These are phyloP conservation scores for Gaertneriomyces semiglobifer DNA, from an alignment of 192 early-diverging fungal species.

Conservation along the genomic window DNA sequence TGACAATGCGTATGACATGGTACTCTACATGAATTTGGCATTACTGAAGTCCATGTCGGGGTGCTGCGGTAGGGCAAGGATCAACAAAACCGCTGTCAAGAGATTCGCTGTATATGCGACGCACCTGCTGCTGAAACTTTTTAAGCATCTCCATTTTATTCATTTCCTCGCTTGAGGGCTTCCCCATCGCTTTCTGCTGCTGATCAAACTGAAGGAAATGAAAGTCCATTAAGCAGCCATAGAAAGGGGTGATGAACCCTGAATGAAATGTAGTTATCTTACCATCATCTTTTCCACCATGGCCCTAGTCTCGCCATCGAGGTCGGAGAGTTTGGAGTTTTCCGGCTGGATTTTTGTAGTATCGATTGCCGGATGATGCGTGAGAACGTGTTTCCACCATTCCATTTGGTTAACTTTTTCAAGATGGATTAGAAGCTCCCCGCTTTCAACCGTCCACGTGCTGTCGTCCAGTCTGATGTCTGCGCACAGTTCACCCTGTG, in stretches of 20 bases:
- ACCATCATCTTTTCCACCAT: constrained; percentile 99
- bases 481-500: constrained; percentile 69
- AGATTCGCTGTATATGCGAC: background rate
- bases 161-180: constrained; percentile 73
- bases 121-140: constrained; percentile 61
- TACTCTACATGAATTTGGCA: constrained; percentile 30
- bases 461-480: constrained; percentile 70
- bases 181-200: constrained; percentile 73
- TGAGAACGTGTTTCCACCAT: constrained; percentile 87
- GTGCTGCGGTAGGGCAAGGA: constrained; percentile 18
- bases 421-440: constrained; percentile 71
- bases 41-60: constrained; percentile 50
- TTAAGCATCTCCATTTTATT: constrained; percentile 73
- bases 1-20: background rate
- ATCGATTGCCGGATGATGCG: constrained; percentile 76
- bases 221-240: background rate
- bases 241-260: constrained; percentile 3
- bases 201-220: constrained; percentile 74
- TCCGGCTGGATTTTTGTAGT: constrained; percentile 87
- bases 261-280: background rate
- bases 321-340: constrained; percentile 78
- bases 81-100: background rate
- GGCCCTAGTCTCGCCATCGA: constrained; percentile 83
- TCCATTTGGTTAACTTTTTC: constrained; percentile 78
- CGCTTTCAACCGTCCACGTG: constrained; percentile 76